Conservation (phyloP, 1,139 yeast species). For the Kodamaea arcana region DNA sequence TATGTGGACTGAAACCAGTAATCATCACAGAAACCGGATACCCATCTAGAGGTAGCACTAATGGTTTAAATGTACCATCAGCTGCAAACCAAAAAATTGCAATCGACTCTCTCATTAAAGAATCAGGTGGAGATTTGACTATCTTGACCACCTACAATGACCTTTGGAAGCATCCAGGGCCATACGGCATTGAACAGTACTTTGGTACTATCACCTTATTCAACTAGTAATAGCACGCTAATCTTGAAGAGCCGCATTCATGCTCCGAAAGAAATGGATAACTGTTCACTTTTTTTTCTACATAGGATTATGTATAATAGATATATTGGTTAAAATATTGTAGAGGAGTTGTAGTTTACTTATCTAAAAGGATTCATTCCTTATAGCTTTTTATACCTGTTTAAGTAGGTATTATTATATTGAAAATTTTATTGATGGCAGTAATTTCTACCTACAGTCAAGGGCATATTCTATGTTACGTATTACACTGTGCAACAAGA, state of each 20-base stretch:
- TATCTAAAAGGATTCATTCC: too few species aligned
- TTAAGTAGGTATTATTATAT: too few species aligned
- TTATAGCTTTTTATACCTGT: too few species aligned
- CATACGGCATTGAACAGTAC: conserved; percentile 77
- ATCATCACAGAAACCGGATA: conserved; percentile 84
- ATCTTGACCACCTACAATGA: conserved; percentile 77
- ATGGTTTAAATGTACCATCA: conserved; percentile 73
- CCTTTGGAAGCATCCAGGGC: conserved; percentile 85
- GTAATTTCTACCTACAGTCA: too few species aligned
- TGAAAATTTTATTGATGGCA: too few species aligned
- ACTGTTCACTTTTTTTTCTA: background rate
- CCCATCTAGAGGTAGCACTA: conserved; percentile 67
- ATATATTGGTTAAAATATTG: background rate
- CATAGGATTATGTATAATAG: background rate
- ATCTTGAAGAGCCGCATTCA: background rate
- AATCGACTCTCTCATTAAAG: conserved; percentile 48
- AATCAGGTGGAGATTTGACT: conserved; percentile 57
- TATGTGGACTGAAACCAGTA: conserved; percentile 50
- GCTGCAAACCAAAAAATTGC: conserved; percentile 69
- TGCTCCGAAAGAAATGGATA: background rate
- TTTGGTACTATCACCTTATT: conserved; percentile 64
- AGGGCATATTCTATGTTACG: too few species aligned
- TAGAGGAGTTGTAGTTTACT: too few species aligned
- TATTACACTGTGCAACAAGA: too few species aligned
- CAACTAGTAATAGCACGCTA: conserved; percentile 4